phyloP scores from a whole-genome alignment of 495 filamentous ascomycete genomes.

The Oidiodendron maius region DNA sequence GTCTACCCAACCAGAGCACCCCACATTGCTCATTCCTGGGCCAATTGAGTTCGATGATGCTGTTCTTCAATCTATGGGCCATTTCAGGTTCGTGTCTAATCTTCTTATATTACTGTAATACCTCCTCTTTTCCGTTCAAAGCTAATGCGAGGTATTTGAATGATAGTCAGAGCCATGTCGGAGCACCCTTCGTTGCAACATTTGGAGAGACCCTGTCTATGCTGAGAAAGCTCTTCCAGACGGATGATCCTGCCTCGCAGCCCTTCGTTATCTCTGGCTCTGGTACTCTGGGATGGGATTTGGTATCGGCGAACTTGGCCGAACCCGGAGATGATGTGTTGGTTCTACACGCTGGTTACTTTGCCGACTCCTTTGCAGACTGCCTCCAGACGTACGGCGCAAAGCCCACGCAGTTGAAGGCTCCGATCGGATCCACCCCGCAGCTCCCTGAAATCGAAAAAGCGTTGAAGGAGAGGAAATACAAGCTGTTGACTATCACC shows the following conservation, averaged over 20 bases:
- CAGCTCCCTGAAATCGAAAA: conserved; percentile 80
- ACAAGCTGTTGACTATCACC: conserved; percentile 89
- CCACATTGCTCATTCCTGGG: conserved; percentile 79
- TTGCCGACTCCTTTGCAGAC: conserved; percentile 89
- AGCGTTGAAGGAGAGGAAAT: conserved; percentile 79
- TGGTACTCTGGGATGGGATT: conserved; percentile 93
- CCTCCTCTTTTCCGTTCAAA: background rate
- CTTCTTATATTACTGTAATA: background rate
- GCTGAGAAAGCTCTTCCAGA: conserved; percentile 90
- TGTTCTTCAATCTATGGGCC: conserved; percentile 89
- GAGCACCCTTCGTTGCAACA: conserved; percentile 75
- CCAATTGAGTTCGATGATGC: conserved; percentile 99
- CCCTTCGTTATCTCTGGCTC: conserved; percentile 92
- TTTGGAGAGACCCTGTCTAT: conserved; percentile 87
- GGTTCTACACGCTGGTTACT: conserved; percentile 94
- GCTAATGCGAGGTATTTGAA: conserved; percentile 2
- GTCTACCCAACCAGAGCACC: conserved; percentile 75
- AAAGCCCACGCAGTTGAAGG: conserved; percentile 81
- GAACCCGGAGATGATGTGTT: conserved; percentile 86
- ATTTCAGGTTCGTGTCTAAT: conserved; percentile 68
- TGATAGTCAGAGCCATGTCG: conserved; percentile 84
- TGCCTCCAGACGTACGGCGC: conserved; percentile 89
- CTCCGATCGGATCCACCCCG: conserved; percentile 83
- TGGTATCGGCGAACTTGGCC: conserved; percentile 84
- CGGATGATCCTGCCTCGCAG: conserved; percentile 71